phyloP scores from a whole-genome alignment of 805 yeast genomes.

The Lipomyces spencermartinsiae region DNA sequence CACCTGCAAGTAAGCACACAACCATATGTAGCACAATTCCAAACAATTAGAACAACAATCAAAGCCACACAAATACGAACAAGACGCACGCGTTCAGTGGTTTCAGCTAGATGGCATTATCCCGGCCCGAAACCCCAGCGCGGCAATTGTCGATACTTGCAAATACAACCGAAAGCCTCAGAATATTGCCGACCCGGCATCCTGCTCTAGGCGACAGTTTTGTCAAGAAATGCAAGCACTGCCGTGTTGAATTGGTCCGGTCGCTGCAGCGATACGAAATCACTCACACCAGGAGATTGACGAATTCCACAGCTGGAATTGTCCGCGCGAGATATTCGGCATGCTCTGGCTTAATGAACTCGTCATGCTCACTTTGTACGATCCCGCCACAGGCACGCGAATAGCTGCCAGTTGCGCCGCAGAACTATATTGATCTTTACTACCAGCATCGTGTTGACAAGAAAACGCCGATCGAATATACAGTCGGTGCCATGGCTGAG shows the following conservation, averaged over 20 bases:
- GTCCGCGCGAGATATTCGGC: constrained; percentile 5
- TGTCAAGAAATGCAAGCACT: neutral
- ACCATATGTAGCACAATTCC: too few species aligned
- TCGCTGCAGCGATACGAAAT: constrained; percentile 6
- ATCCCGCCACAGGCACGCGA: neutral
- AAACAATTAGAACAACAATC: too few species aligned
- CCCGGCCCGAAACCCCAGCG: too few species aligned
- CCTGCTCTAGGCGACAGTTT: neutral
- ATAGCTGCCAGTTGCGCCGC: neutral
- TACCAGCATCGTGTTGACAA: constrained; percentile 76
- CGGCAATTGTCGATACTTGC: too few species aligned
- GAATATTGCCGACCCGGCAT: too few species aligned
- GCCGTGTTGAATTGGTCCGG: neutral
- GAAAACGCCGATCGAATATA: constrained; percentile 61
- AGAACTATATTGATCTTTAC: constrained; percentile 57
- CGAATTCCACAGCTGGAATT: neutral
- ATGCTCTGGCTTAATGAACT: neutral
- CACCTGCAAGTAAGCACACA: too few species aligned
- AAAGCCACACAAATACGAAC: too few species aligned
- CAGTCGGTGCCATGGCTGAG: constrained; percentile 62
- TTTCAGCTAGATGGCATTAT: too few species aligned
- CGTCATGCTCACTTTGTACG: constrained; percentile 9
- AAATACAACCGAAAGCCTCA: too few species aligned
- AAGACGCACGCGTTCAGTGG: too few species aligned
- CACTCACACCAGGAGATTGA: neutral